Conservation (phyloP, 1,284 basidiomycete species). For the Ganoderma lingzhi region DNA sequence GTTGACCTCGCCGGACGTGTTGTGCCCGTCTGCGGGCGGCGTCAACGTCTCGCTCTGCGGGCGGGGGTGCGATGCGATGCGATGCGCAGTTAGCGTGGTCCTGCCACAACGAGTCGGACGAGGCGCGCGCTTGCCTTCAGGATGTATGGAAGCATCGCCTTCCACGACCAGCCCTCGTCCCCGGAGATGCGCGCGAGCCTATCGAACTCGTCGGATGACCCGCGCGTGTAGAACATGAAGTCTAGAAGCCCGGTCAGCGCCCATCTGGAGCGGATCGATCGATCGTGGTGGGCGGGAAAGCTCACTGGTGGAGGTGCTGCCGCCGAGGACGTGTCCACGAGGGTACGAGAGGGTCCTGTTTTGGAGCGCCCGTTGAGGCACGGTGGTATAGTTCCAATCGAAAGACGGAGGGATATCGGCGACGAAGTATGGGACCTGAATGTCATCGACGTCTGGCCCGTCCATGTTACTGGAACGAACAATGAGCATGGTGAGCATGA, state of each 20-base stretch:
- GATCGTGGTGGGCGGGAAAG: neutral
- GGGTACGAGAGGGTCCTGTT: slow-evolving; percentile 19
- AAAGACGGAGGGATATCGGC: slow-evolving; percentile 1
- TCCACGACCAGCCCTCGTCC: slow-evolving; percentile 22
- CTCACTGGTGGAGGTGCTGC: slow-evolving; percentile 27
- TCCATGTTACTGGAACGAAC: neutral
- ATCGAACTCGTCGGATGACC: slow-evolving; percentile 18
- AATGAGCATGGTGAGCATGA: neutral
- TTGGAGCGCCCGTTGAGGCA: slow-evolving; percentile 20
- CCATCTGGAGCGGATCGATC: neutral
- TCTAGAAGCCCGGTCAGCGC: slow-evolving; percentile 1
- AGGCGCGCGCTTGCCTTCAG: slow-evolving; percentile 1
- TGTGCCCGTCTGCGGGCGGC: slow-evolving; percentile 11
- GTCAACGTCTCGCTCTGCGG: slow-evolving; percentile 6
- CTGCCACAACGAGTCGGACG: neutral
- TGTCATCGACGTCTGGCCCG: neutral
- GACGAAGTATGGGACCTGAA: neutral
- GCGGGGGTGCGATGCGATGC: neutral
- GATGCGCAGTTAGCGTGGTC: neutral
- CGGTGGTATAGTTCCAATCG: slow-evolving; percentile 30
- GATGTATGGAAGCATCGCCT: slow-evolving; percentile 9
- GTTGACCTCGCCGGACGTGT: slow-evolving; percentile 4
- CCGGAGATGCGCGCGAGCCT: slow-evolving; percentile 17
- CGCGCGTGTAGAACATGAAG: slow-evolving; percentile 15
- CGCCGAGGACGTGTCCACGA: slow-evolving; percentile 26